Percentiles rank a stretch among this genome's conserved stretches.
phyloP scores from a whole-genome alignment of 208 protist species.

The Blechomonas ayalai region DNA sequence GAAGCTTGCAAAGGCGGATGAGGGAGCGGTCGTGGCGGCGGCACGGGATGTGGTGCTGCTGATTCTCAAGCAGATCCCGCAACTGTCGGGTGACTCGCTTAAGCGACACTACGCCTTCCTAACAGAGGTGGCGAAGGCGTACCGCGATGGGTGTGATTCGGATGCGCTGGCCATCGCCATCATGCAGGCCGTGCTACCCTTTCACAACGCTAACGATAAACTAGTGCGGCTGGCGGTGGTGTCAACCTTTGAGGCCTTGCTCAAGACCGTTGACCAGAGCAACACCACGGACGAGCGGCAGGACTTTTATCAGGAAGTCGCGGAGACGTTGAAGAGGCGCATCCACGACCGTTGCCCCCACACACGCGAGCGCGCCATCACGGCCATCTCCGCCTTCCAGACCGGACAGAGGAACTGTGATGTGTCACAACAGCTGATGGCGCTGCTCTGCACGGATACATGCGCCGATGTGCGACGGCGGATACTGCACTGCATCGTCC shows the following conservation, averaged over 20 bases:
- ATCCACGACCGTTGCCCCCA: slow-evolving; percentile 68
- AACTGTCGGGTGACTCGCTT: slow-evolving; percentile 62
- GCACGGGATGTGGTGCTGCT: slow-evolving; percentile 52
- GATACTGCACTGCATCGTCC: slow-evolving; percentile 59
- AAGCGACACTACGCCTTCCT: slow-evolving; percentile 78
- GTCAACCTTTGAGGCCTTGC: slow-evolving; percentile 51
- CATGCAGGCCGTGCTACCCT: slow-evolving; percentile 39
- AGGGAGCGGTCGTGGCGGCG: slow-evolving; percentile 30
- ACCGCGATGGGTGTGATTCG: slow-evolving; percentile 35
- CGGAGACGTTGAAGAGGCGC: slow-evolving; percentile 74
- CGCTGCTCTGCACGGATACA: slow-evolving; percentile 70
- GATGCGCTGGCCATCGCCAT: slow-evolving; percentile 62
- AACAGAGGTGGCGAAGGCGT: slow-evolving; percentile 47
- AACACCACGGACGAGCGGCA: slow-evolving; percentile 73
- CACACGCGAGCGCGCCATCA: slow-evolving; percentile 62
- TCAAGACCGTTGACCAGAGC: slow-evolving; percentile 72
- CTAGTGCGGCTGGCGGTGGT: slow-evolving; percentile 74
- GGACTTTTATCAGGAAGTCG: slow-evolving; percentile 73
- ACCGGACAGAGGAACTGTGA: slow-evolving; percentile 78
- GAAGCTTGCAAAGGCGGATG: slow-evolving; percentile 8
- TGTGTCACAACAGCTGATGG: slow-evolving; percentile 81
- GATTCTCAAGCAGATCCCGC: slow-evolving; percentile 61
- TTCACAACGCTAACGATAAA: slow-evolving; percentile 83
- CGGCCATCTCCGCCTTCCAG: slow-evolving; percentile 70
- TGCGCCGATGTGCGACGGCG: slow-evolving; percentile 75